A percentile compares a stretch with the other conserved stretches of the same genome.
phyloP scores from a whole-genome alignment of 2,329 filamentous ascomycete species.

The Penicillium sp. region DNA sequence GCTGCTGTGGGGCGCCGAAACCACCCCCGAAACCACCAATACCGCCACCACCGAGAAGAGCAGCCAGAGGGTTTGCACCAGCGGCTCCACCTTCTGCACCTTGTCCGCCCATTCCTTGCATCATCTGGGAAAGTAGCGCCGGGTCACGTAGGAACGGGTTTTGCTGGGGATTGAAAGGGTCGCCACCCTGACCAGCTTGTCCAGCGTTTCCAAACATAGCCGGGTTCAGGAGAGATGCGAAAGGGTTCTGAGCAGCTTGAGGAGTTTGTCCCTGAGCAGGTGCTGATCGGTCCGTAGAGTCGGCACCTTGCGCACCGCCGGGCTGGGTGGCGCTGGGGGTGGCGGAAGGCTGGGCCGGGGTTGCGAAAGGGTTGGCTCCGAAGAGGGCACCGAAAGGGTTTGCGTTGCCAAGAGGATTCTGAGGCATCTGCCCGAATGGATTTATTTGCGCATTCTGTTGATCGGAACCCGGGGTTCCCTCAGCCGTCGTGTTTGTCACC shows the following conservation, averaged over 20 bases:
- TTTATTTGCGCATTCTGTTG: slow-evolving; percentile 34
- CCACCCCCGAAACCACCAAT: slow-evolving; percentile 45
- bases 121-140: slow-evolving; percentile 57
- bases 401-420: slow-evolving; percentile 15
- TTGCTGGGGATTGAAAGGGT: slow-evolving; percentile 48
- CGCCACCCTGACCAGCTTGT: slow-evolving; percentile 40
- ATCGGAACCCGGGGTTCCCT: slow-evolving; percentile 43
- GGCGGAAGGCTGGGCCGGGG: slow-evolving; percentile 28
- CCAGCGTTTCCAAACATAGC: slow-evolving; percentile 37
- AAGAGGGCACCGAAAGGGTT: slow-evolving; percentile 63
- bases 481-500: slow-evolving; percentile 78
- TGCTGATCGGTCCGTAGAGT: slow-evolving; percentile 30
- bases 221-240: slow-evolving; percentile 63
- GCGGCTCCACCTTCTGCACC: slow-evolving; percentile 35
- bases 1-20: slow-evolving; percentile 51
- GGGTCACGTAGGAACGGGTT: slow-evolving; percentile 62
- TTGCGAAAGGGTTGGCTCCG: slow-evolving; percentile 36
- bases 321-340: slow-evolving; percentile 35
- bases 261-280: slow-evolving; percentile 36
- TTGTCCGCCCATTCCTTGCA: slow-evolving; percentile 51
- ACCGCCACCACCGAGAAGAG: slow-evolving; percentile 52
- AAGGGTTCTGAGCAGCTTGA: slow-evolving; percentile 61
- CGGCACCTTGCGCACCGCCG: slow-evolving; percentile 32
- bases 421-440: slow-evolving; percentile 20
- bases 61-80: slow-evolving; percentile 46